Percentiles rank a stretch among this genome's conserved stretches.
phyloP scores from a whole-genome alignment of 129 eudicot species.

The Pittosporum tobira region DNA sequence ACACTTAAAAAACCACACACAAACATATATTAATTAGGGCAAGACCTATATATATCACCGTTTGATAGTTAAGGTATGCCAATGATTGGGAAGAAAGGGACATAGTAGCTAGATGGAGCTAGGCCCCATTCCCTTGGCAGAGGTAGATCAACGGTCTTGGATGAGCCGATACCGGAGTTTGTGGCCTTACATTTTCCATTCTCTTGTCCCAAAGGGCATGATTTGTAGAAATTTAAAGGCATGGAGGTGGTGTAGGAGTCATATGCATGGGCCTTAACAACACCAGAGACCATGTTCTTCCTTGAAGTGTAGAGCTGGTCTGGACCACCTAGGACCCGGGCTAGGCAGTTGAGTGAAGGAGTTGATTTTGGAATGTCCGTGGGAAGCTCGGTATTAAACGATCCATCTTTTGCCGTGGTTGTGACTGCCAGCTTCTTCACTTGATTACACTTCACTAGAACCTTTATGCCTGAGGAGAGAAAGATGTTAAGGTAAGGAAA shows the following conservation, averaged over 20 bases:
- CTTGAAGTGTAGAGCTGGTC: conserved; percentile 38
- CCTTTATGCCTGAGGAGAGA: conserved; percentile 42
- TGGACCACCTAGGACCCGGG: conserved; percentile 74
- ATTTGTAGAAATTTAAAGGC: conserved; percentile 55
- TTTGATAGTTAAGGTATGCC: conserved; percentile 51
- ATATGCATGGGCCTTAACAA: conserved; percentile 18
- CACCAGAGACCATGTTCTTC: conserved; percentile 28
- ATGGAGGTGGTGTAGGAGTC: conserved; percentile 39
- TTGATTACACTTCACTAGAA: conserved; percentile 55
- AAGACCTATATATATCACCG: neutral
- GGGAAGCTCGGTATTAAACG: conserved; percentile 46
- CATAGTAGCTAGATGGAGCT: conserved; percentile 76
- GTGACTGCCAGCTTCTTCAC: conserved; percentile 47
- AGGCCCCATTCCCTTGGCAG: conserved; percentile 84
- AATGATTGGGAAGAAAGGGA: conserved; percentile 70
- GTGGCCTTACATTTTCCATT: conserved; percentile 33
- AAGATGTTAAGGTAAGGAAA: too few species aligned
- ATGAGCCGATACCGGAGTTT: conserved; percentile 29
- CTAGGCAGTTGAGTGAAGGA: conserved; percentile 34
- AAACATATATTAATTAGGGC: too few species aligned
- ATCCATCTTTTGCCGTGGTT: conserved; percentile 52
- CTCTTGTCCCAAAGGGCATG: conserved; percentile 38
- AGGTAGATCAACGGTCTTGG: conserved; percentile 63
- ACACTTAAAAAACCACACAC: too few species aligned
- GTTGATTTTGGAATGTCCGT: conserved; percentile 15